A percentile compares a stretch with the other conserved stretches of the same genome.
phyloP scores from a whole-genome alignment of 371 early-diverging fungal genomes.

The Mucor racemosus region DNA sequence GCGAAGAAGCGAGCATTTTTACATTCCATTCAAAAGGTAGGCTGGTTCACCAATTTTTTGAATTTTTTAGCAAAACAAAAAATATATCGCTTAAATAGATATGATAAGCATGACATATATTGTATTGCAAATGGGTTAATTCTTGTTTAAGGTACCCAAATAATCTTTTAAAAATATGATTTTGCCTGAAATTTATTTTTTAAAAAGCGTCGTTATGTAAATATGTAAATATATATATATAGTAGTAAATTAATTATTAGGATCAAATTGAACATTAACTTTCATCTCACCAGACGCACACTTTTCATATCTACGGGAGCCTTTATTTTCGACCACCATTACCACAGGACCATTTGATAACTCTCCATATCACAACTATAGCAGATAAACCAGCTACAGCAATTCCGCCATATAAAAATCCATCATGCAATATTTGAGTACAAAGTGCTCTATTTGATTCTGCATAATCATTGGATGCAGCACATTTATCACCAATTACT shows the following conservation, averaged over 20 bases:
- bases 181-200: no score
- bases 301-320: no score
- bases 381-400: constrained; percentile 29
- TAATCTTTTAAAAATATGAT: no score
- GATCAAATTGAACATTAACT: no score
- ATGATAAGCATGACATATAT: no score
- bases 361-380: constrained; percentile 28
- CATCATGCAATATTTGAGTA: constrained; percentile 27
- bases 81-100: no score
- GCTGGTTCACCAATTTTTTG: no score
- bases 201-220: background rate
- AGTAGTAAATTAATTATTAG: background rate
- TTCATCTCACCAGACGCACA: background rate
- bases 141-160: no score
- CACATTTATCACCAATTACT: constrained; percentile 20
- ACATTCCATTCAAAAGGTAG: no score
- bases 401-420: constrained; percentile 41
- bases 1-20: no score
- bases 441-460: constrained; percentile 15
- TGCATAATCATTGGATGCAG: background rate
- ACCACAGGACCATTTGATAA: constrained; percentile 29
- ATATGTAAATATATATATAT: constrained; percentile 1
- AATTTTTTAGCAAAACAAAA: no score
- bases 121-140: no score
- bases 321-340: background rate